Evolutionary conservation across 176 grass and related monocot species (phyloP), one percentile per base, ranked within the genome.

Genomic region (Aegilops umbellulata): DNA sequence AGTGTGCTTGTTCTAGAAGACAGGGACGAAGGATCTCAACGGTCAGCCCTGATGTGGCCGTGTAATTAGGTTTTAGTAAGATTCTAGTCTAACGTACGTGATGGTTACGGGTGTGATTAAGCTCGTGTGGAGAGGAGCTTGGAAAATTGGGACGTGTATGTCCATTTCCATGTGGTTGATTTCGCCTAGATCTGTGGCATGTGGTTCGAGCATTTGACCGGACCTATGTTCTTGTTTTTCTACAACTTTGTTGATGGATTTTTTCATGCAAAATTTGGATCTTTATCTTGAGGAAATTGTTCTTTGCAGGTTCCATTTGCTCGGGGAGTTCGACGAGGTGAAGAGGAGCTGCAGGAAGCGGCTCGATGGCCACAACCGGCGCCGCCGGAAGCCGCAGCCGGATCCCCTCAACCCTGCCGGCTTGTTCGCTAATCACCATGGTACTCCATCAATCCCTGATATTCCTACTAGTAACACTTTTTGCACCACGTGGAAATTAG

Each of bases 301-400:
- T 78, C 9, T 25, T 32, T 76, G 53, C 47, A 97, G 95, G 91
- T 97, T 97, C 86, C 95, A 97, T 91, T 58, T 88, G 79, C 86
- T 97, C 0, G 89, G 47, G n/a, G 95, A 97, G 67, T 97, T 97
- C 8, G 95, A 97, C 30, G 95, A 94, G 82, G 76, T 69, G 74
- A 97, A 97, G 85, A 85, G 90, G 84, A 97, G 95, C 86, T 97
- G 95, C 83, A 80, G 95, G 84, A 97, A 95, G 78, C 90, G 95
- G 24, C 92, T 97, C 15, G 90, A 92, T 19, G 92, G 92, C 2
- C 95, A 97, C 87, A 97, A 97, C 76, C 78, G 90, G 10, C 92
- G 95, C 25, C 92, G 95, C 13, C 88, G 95, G 65, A 97, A 97
- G 79, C 90, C 90, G 0, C 95, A 97, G 72, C 68, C 86, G 2